Evolutionary conservation across 192 early-diverging fungal genomes (phyloP).

Genomic region (Backusella morwellensis): DNA sequence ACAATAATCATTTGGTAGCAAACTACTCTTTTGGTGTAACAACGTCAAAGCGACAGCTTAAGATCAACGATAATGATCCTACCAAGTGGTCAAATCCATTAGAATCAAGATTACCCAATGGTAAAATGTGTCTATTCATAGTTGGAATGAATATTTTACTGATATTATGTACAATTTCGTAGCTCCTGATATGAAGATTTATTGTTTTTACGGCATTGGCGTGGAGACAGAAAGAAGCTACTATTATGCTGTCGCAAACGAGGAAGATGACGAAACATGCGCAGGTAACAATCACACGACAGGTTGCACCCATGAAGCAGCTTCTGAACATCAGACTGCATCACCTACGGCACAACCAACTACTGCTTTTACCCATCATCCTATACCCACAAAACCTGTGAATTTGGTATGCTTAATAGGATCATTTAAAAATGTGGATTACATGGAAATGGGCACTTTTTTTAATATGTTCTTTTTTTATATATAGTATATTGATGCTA

Average conservation of each 20-base stretch:
- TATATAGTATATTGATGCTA: constrained; percentile 52
- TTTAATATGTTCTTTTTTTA: neutral
- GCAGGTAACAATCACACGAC: neutral
- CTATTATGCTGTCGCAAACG: constrained; percentile 53
- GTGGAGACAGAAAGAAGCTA: constrained; percentile 81
- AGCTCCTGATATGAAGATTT: constrained; percentile 75
- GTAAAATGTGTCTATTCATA: neutral
- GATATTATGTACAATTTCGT: constrained; percentile 1
- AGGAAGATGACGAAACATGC: constrained; percentile 23
- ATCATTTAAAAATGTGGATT: neutral
- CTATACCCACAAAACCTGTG: neutral
- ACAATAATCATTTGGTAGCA: constrained; percentile 44
- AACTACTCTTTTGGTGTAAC: constrained; percentile 71
- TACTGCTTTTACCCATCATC: neutral
- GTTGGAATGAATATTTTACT: neutral
- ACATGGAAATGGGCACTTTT: neutral
- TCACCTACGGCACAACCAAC: neutral
- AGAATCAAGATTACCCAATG: constrained; percentile 47
- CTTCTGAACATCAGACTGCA: neutral
- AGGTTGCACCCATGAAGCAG: neutral
- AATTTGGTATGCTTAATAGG: neutral
- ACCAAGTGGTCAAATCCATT: constrained; percentile 80
- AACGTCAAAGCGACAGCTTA: constrained; percentile 56
- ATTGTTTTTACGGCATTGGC: constrained; percentile 82
- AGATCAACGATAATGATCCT: constrained; percentile 53